These are phyloP conservation scores for Paraphoma sp. DNA, from an alignment of 2,329 filamentous ascomycete species.

Conservation along the genomic window DNA sequence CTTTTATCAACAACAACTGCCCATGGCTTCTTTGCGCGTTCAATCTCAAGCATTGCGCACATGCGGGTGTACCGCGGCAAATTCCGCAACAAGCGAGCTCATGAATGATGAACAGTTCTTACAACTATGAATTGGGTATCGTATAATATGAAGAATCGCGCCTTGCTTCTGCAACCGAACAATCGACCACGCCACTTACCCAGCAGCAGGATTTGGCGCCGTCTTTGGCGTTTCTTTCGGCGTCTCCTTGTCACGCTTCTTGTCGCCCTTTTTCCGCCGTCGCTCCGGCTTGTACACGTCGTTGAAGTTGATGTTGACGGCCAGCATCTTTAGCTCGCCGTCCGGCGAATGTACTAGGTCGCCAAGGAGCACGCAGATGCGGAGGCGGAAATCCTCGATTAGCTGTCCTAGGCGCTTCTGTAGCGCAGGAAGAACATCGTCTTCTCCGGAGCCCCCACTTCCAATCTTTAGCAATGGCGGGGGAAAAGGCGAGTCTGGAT, in stretches of 20 bases:
- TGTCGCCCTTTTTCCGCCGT: conserved; percentile 59
- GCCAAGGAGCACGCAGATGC: conserved; percentile 82
- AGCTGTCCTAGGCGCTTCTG: conserved; percentile 76
- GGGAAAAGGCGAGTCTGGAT: conserved; percentile 53
- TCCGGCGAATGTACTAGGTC: conserved; percentile 94
- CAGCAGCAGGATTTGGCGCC: neutral
- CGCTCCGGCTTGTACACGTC: conserved; percentile 86
- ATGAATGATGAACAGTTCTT: too few species aligned
- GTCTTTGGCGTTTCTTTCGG: conserved; percentile 31
- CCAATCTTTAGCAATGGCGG: conserved; percentile 45
- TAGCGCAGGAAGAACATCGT: conserved; percentile 76
- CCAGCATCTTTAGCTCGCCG: conserved; percentile 92
- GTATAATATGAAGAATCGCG: too few species aligned
- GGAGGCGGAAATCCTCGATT: conserved; percentile 75
- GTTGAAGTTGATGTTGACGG: conserved; percentile 99
- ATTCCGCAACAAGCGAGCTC: too few species aligned
- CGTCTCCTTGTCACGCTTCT: conserved; percentile 34
- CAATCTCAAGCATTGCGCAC: too few species aligned
- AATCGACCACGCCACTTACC: neutral
- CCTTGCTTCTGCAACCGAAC: too few species aligned
- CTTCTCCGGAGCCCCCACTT: conserved; percentile 53
- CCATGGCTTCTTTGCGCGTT: too few species aligned
- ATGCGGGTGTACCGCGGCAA: too few species aligned
- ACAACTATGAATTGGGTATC: too few species aligned
- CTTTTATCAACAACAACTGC: too few species aligned